A percentile compares a stretch with the other conserved stretches of the same genome.
phyloP scores from a whole-genome alignment of 768 basidiomycete species.

The Rhizopogon vinicolor region DNA sequence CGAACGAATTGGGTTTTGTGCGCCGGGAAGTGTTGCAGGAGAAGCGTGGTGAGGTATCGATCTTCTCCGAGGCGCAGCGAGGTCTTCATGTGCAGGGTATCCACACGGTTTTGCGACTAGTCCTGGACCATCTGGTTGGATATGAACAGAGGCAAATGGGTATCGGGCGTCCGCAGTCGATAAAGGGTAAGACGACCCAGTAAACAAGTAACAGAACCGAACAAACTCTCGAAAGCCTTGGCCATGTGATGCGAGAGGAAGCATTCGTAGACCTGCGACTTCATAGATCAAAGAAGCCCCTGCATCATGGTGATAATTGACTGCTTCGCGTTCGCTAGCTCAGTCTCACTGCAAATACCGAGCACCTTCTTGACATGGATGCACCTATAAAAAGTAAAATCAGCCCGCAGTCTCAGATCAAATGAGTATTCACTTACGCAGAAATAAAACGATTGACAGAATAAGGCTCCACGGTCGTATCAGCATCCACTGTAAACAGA shows the following conservation, averaged over 20 bases:
- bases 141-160: slow-evolving; percentile 91
- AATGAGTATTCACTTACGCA: slow-evolving; percentile 54
- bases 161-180: slow-evolving; percentile 90
- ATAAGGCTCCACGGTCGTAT: slow-evolving; percentile 87
- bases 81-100: slow-evolving; percentile 99
- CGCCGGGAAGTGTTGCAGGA: slow-evolving; percentile 91
- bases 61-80: slow-evolving; percentile 96
- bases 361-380: slow-evolving; percentile 93
- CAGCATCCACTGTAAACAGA: slow-evolving; percentile 88
- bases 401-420: background rate
- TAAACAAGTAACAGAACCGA: slow-evolving; percentile 97
- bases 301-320: slow-evolving; percentile 98
- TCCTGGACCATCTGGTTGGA: slow-evolving; percentile 87
- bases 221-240: slow-evolving; percentile 95
- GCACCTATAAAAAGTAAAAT: slow-evolving; percentile 55
- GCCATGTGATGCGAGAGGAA: slow-evolving; percentile 99
- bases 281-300: slow-evolving; percentile 15
- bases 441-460: slow-evolving; percentile 90
- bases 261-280: slow-evolving; percentile 86
- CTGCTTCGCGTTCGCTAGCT: slow-evolving; percentile 88
- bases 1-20: slow-evolving; percentile 95
- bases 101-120: slow-evolving; percentile 94
- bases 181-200: slow-evolving; percentile 99
- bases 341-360: slow-evolving; percentile 94
- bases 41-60: slow-evolving; percentile 93